These are phyloP conservation scores for Mycena latifolia DNA, from an alignment of 768 basidiomycete species.

Conservation along the genomic window DNA sequence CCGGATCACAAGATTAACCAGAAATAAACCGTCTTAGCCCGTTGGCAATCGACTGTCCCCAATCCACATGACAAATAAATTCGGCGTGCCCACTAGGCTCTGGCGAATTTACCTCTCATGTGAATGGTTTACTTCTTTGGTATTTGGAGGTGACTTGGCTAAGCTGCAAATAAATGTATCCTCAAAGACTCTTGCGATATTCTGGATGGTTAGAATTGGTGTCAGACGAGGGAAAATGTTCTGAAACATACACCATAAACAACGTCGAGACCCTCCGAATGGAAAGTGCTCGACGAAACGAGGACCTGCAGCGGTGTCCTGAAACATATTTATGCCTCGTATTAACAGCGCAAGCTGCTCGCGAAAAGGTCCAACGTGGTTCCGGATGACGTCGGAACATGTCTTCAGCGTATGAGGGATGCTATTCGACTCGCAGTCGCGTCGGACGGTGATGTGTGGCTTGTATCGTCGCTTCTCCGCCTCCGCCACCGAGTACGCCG, in stretches of 20 bases:
- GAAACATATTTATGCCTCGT: slow-evolving; percentile 4
- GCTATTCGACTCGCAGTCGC: not conserved
- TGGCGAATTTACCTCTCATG: not conserved
- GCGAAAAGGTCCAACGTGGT: slow-evolving; percentile 2
- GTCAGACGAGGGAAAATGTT: not conserved
- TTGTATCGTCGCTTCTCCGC: not conserved
- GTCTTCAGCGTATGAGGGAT: not conserved
- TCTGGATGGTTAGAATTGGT: not conserved
- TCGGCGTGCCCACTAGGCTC: not conserved
- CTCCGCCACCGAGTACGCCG: slow-evolving; percentile 1
- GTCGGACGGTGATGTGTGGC: slow-evolving; percentile 17
- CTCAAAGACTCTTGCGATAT: not conserved
- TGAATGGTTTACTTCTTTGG: slow-evolving; percentile 3
- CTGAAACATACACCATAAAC: not conserved
- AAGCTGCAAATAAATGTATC: not conserved
- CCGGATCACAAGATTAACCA: not conserved
- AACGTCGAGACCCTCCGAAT: not conserved
- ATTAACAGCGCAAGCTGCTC: slow-evolving; percentile 14
- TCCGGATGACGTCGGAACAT: slow-evolving; percentile 7
- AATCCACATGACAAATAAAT: not conserved
- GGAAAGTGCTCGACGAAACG: slow-evolving; percentile 17
- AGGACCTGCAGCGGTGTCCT: slow-evolving; percentile 4
- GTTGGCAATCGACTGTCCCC: not conserved
- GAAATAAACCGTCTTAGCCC: not conserved
- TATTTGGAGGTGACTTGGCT: not conserved